Base-by-base conservation (phyloP, 2,329 filamentous ascomycete species). In the Penicillium sp. region DNA sequence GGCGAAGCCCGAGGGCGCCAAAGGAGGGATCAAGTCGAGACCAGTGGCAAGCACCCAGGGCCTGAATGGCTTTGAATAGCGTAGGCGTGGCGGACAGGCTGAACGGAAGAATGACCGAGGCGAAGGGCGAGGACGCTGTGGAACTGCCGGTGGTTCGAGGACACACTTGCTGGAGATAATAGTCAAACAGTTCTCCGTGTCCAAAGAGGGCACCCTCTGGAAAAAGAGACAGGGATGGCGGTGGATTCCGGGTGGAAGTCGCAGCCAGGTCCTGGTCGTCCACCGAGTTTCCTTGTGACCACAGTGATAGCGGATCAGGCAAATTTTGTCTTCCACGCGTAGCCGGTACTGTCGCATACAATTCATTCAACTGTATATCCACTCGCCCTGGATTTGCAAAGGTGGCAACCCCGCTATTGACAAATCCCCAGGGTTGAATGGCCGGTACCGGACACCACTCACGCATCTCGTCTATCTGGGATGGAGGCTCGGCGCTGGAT, bases 81-180 rank as follows among this genome's bases (percentile, higher is more conserved):
- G 57, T 57, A 4, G 62, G 57, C 6, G 65, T 66, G 0, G 62
- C 63, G 1, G 64, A 57, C 13, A 61, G 37, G 18, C 59, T 62
- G 36, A 67, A 66, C 1, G 65, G 65, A 11, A 68, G 41, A 25
- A 67, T 58, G 6, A 66, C 45, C 6, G 64, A 61, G 11, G 60
- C 62, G 34, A 68, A 67, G 3, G 65, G 65, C 3, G 65, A 67
- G 2, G 56, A 51, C 1, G 47, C 28, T 10, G 46, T 56, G 2
- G 55, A 56, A 41, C 61, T 66, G n/a, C 62, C 56, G 1, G 61
- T 64, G 4, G 64, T 67, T 4, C 64, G 58, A 17, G 65, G 65
- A 35, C 64, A 67, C 4, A 67, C 54, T 22, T 59, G 60, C n/a
- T 59, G 57, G 4, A 66, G 54, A 44, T 65, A 68, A 37, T 67